Conservation (phyloP, 2,329 filamentous ascomycete genomes). For the Nannizziopsis arthrosporioides region DNA sequence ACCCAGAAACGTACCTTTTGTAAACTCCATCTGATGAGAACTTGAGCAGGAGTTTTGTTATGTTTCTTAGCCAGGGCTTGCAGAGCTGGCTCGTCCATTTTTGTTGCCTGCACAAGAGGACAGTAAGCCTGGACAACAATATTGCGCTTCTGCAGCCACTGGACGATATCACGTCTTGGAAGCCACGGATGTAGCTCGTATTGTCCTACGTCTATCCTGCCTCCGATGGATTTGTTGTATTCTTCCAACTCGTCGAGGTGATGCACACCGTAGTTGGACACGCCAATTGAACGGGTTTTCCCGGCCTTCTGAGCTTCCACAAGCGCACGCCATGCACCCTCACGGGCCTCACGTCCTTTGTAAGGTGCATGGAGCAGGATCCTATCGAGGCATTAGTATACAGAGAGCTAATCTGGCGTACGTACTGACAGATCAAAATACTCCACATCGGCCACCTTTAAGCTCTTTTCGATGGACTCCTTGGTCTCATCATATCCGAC, state of each 20-base stretch:
- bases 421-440: constrained; percentile 53
- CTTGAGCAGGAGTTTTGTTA: constrained; percentile 46
- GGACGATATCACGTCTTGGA: constrained; percentile 61
- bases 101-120: constrained; percentile 35
- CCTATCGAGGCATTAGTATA: constrained; percentile 15
- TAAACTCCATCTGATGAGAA: constrained; percentile 50
- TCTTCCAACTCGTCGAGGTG: constrained; percentile 32
- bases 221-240: constrained; percentile 38
- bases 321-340: constrained; percentile 32
- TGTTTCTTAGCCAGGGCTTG: constrained; percentile 44
- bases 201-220: constrained; percentile 71
- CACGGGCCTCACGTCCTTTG: constrained; percentile 28
- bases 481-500: constrained; percentile 55
- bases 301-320: constrained; percentile 26
- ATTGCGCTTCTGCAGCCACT: constrained; percentile 58
- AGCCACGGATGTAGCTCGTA: constrained; percentile 89
- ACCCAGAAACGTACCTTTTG: constrained; percentile 36
- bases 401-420: neutral
- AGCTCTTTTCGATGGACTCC: constrained; percentile 50
- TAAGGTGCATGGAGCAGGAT: constrained; percentile 33
- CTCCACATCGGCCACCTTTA: constrained; percentile 50
- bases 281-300: constrained; percentile 31
- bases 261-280: constrained; percentile 32
- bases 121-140: constrained; percentile 50
- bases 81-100: constrained; percentile 44